Evolutionary conservation across 2,329 filamentous ascomycete species (phyloP).

Genomic region (Xenoacremonium recifei): DNA sequence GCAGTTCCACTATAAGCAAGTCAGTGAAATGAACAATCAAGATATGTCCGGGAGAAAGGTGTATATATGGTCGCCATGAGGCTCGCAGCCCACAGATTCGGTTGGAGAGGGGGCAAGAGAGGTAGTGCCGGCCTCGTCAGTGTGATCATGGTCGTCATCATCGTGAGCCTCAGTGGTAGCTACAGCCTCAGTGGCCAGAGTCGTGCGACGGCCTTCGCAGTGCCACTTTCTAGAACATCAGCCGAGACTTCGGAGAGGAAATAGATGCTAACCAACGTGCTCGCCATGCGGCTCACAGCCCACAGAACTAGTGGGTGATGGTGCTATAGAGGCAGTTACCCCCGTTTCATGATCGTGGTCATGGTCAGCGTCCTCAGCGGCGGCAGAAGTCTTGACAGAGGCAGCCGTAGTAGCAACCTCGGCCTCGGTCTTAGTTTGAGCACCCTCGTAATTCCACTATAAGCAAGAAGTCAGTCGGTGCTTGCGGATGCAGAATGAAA

Average conservation of each 20-base stretch:
- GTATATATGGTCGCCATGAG: no score
- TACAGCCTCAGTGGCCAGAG: background rate
- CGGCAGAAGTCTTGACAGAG: constrained; percentile 1
- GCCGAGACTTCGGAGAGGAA: no score
- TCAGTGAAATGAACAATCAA: no score
- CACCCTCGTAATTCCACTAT: constrained; percentile 20
- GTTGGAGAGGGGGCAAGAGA: no score
- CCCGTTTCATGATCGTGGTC: no score
- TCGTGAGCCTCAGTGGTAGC: background rate
- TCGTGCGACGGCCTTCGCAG: background rate
- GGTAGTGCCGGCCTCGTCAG: no score
- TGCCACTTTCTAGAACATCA: no score
- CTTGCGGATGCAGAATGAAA: background rate
- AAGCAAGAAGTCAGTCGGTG: background rate
- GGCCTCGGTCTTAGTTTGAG: constrained; percentile 11
- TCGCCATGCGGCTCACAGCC: constrained; percentile 23
- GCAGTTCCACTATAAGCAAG: no score
- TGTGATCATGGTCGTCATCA: background rate
- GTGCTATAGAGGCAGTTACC: constrained; percentile 7
- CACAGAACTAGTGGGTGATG: constrained; percentile 22
- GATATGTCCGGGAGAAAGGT: no score
- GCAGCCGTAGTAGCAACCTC: constrained; percentile 2
- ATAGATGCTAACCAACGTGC: constrained; percentile 15
- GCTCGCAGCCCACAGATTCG: no score
- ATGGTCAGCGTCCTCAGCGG: background rate